Evolutionary conservation across 2,329 filamentous ascomycete species (phyloP).

Genomic region (Malbranchea zuffiana): DNA sequence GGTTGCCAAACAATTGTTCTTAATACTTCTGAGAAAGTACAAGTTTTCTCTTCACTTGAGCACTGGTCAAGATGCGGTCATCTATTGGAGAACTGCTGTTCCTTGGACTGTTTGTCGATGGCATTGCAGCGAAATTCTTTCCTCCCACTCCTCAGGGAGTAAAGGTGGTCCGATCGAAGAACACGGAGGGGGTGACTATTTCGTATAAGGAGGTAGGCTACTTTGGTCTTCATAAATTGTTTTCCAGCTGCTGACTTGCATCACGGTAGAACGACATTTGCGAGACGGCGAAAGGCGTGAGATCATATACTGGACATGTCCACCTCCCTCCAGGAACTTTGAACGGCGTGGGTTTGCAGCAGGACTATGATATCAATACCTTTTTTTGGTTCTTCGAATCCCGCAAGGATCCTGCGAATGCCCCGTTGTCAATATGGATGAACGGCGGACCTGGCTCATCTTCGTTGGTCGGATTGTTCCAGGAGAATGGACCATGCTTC

Average conservation of each 20-base stretch:
- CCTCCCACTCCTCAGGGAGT: constrained; percentile 33
- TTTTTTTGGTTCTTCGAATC: constrained; percentile 41
- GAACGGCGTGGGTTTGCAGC: constrained; percentile 11
- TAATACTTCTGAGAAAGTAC: no score
- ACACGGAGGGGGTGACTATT: constrained; percentile 31
- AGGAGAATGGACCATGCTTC: constrained; percentile 38
- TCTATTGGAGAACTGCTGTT: no score
- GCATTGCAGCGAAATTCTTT: constrained; percentile 20
- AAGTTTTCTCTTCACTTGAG: no score
- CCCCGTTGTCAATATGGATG: constrained; percentile 37
- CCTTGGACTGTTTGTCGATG: no score
- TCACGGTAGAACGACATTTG: constrained; percentile 11
- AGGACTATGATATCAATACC: constrained; percentile 14
- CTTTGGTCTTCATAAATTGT: not conserved
- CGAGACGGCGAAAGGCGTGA: constrained; percentile 12
- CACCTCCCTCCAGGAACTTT: constrained; percentile 14
- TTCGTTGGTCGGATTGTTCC: constrained; percentile 31
- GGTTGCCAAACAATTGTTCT: no score
- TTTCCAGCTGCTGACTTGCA: not conserved
- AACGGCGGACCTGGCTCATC: constrained; percentile 40
- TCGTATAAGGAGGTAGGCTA: constrained; percentile 36
- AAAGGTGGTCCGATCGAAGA: constrained; percentile 33
- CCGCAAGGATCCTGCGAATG: constrained; percentile 34
- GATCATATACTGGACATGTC: constrained; percentile 15
- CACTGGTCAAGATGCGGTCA: no score